Percentiles rank a stretch among this genome's conserved stretches.
phyloP scores from a whole-genome alignment of 768 basidiomycete genomes.

The Boletellus emodensis region DNA sequence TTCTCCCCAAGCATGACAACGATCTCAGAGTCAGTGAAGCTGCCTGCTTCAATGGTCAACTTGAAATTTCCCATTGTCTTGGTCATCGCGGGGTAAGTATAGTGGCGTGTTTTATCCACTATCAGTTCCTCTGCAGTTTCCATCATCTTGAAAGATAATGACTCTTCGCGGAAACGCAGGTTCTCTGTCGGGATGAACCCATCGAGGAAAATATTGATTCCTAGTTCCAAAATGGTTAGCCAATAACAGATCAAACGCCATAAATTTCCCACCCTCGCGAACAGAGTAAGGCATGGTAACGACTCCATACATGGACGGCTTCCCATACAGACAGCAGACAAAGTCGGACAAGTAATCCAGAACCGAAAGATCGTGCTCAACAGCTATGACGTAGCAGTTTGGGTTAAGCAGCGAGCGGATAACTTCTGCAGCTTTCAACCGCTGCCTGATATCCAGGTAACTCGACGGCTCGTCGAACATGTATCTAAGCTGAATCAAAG shows the following conservation, averaged over 20 bases:
- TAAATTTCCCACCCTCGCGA: slow-evolving; percentile 70
- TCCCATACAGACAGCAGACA: slow-evolving; percentile 96
- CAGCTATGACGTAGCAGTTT: slow-evolving; percentile 90
- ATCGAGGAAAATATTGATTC: slow-evolving; percentile 99
- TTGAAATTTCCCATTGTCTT: slow-evolving; percentile 97
- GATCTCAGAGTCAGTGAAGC: slow-evolving; percentile 99
- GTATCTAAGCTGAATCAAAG: slow-evolving; percentile 51
- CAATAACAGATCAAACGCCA: background rate
- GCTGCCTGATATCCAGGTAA: slow-evolving; percentile 96
- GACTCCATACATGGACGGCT: slow-evolving; percentile 95
- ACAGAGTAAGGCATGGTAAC: slow-evolving; percentile 99
- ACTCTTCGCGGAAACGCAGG: slow-evolving; percentile 94
- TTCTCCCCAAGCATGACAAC: slow-evolving; percentile 99
- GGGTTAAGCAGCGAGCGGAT: slow-evolving; percentile 84
- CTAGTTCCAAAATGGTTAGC: slow-evolving; percentile 35
- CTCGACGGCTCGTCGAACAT: slow-evolving; percentile 99
- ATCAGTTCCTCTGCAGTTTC: slow-evolving; percentile 92
- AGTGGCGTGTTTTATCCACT: slow-evolving; percentile 82
- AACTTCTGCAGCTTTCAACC: slow-evolving; percentile 90
- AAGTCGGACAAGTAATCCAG: slow-evolving; percentile 98
- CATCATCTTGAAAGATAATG: slow-evolving; percentile 94
- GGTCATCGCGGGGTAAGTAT: slow-evolving; percentile 92
- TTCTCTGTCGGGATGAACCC: slow-evolving; percentile 99
- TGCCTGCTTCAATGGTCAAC: slow-evolving; percentile 83
- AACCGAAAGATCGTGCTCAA: slow-evolving; percentile 98